Percentiles rank a stretch among this genome's conserved stretches.
Conservation (phyloP, 805 yeast genomes). For the Pichia occidentalis region DNA sequence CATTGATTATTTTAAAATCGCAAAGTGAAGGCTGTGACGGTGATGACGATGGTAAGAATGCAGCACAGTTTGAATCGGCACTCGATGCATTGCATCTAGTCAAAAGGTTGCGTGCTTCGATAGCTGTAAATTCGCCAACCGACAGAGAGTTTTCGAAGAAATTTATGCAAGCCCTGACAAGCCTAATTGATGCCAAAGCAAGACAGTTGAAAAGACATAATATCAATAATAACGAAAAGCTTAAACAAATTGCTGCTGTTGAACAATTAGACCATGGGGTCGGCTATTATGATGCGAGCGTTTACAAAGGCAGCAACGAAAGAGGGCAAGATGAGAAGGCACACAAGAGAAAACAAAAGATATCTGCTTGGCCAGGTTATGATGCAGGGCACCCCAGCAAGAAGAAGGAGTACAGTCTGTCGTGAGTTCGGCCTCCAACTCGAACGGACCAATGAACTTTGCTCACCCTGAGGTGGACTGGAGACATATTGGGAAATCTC, state of each 20-base stretch:
- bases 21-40: slow-evolving; percentile 17
- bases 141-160: slow-evolving; percentile 46
- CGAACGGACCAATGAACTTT: slow-evolving; percentile 9
- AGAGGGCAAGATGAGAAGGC: slow-evolving; percentile 9
- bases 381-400: slow-evolving; percentile 56
- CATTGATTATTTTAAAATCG: slow-evolving; percentile 47
- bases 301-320: slow-evolving; percentile 9
- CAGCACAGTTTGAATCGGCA: slow-evolving; percentile 22
- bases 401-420: slow-evolving; percentile 1
- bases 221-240: too few relatives aligned
- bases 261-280: too few relatives aligned
- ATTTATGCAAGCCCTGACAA: slow-evolving; percentile 30
- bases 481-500: slow-evolving; percentile 23
- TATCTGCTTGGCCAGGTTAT: slow-evolving; percentile 61
- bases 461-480: slow-evolving; percentile 24
- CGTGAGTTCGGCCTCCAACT: neutral
- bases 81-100: slow-evolving; percentile 38
- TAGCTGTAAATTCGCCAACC: slow-evolving; percentile 42
- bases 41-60: slow-evolving; percentile 19
- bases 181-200: slow-evolving; percentile 26
- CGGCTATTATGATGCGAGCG: too few relatives aligned
- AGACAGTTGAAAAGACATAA: slow-evolving; percentile 16
- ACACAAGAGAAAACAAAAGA: slow-evolving; percentile 23
- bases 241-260: too few relatives aligned
- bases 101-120: slow-evolving; percentile 36